Base-by-base conservation (phyloP, 352 stramenopile genomes). In the Pythium apleroticum region DNA sequence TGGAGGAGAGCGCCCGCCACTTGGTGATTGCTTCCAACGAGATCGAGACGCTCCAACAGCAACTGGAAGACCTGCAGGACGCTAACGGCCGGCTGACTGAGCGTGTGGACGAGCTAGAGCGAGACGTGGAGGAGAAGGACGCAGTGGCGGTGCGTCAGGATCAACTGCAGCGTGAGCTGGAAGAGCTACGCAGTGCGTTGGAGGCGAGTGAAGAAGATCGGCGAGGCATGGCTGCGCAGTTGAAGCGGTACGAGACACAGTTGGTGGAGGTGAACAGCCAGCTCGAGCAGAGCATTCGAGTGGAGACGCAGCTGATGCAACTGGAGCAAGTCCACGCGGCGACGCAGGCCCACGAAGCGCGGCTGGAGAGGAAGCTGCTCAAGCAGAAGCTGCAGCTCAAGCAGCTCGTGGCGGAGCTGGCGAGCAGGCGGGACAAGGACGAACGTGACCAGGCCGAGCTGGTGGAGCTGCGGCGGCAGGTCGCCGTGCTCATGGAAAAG, bases 401-500 rank as follows among this genome's bases (percentile, higher is more conserved):
- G 39, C 71, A 81, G 19, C 7, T 69, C 9, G 22, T 62, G 22
- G 46, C 14, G 0, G 68, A 81, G 20, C 25, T 70, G 7, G n/a
- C 45, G 7, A 25, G 27, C 4, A 22, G 60, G 9, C 57, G 63
- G 22, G 68, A 68, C 14, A 63, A 58, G n/a, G 56, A 72, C 19
- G 68, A 76, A 24, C 63, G 63, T 7, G 59, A 75, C 30, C 41
- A 70, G 19, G 39, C 60, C 31, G 71, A 78, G 20, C 45, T 78
- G 5, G 41, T 62, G 1, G 65, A 81, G 52, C 57, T 81, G 31
- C 41, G 73, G 22, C 45, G 52, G 4, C 71, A 81, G 30, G 50
- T 81, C 28, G 65, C 71, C 2, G 59, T 73, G 28, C 48, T 81
- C 19, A 74, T 30, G 0, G 74, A 81, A 56, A 74, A 75, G 52